Conservation (phyloP, 2,329 filamentous ascomycete genomes). For the Truncatella angustata region DNA sequence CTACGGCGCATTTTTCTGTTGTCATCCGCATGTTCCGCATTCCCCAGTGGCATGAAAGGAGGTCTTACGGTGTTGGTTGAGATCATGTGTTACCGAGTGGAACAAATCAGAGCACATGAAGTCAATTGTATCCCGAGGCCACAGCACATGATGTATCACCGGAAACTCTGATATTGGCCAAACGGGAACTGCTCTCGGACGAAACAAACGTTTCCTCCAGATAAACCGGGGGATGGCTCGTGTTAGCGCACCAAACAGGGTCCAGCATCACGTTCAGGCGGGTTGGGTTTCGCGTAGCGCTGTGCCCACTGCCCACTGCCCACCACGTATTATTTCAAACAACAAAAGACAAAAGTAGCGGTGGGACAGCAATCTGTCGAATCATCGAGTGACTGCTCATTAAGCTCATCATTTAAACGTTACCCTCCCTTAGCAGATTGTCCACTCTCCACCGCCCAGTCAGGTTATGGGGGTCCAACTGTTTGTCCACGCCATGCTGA, state of each 20-base stretch:
- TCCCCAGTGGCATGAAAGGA: no score
- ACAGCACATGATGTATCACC: not conserved
- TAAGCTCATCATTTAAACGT: slow-evolving; percentile 2
- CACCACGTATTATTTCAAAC: no score
- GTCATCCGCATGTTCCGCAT: not conserved
- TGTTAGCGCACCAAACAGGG: no score
- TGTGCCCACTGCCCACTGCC: no score
- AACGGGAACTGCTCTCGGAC: not conserved
- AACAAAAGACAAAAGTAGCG: not conserved
- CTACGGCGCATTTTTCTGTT: not conserved
- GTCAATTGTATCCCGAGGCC: not conserved
- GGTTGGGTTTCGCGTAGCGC: no score
- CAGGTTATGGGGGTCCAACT: not conserved
- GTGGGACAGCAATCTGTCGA: not conserved
- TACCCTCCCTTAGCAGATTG: not conserved
- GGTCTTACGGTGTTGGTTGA: not conserved
- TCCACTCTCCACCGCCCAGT: not conserved
- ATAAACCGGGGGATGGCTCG: no score
- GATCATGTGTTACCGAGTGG: not conserved
- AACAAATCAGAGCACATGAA: not conserved
- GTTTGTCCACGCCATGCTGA: not conserved
- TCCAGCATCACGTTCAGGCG: no score
- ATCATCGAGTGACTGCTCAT: not conserved
- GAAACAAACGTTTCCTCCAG: not conserved
- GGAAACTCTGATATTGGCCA: not conserved